A percentile compares a stretch with the other conserved stretches of the same genome.
These are phyloP conservation scores for Quercus phellos DNA, from an alignment of 331 rosid species.

Conservation along the genomic window DNA sequence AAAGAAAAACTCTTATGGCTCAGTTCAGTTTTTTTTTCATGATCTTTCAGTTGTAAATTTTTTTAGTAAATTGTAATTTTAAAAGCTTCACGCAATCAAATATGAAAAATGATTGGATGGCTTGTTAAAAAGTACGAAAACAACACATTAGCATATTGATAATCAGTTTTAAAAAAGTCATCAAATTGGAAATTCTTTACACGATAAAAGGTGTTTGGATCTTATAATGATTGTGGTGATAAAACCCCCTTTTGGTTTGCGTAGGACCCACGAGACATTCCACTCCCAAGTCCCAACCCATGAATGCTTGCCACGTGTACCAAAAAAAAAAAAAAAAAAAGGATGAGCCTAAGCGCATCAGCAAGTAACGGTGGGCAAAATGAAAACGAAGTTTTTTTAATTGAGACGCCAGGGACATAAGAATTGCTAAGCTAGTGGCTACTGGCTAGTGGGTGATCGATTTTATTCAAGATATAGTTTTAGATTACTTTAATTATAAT, in stretches of 20 bases:
- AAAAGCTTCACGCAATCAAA: no score
- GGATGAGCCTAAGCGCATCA: neutral
- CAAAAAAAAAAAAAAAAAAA: neutral
- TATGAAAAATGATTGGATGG: no score
- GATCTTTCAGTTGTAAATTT: no score
- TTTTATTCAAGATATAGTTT: neutral
- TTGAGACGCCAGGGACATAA: constrained; percentile 18
- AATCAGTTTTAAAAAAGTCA: no score
- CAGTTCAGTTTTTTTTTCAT: no score
- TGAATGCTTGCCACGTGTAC: neutral
- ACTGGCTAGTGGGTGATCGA: neutral
- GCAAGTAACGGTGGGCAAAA: neutral
- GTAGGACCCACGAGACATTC: neutral
- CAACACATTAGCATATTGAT: no score
- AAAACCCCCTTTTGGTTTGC: neutral
- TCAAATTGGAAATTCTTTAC: no score
- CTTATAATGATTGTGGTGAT: no score
- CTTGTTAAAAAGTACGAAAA: no score
- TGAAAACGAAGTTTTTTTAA: constrained; percentile 9
- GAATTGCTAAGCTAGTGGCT: neutral
- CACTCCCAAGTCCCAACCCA: neutral
- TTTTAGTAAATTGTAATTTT: no score
- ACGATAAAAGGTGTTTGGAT: no score
- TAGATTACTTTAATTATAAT: neutral
- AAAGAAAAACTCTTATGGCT: no score